Evolutionary conservation across 768 basidiomycete species (phyloP), one percentile per base, ranked within the genome.

Genomic region (Psilocybe azurescens): DNA sequence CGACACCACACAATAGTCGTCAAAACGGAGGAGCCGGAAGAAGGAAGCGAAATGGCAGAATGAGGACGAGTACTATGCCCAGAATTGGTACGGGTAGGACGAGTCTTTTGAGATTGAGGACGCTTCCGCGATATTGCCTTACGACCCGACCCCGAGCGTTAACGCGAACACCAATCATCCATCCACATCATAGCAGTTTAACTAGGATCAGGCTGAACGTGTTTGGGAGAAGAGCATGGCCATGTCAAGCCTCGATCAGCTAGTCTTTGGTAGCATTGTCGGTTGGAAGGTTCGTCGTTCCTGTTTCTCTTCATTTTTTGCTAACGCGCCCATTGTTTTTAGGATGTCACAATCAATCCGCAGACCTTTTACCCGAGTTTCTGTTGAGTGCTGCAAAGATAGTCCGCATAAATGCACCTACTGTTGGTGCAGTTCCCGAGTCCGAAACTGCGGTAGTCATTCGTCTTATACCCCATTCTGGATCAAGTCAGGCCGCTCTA

Each of bases 301-400:
- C 18, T 32, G 29, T 20, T 41, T 59, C 47, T 59, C 11, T 28
- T 33, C 28, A 30, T 39, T 2, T 32, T 32, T 24, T 24, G 52
- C 18, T 32, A 14, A 38, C 30, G 24, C 64, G n/a, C n/a, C n/a
- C n/a, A n/a, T 20, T 9, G 44, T 28, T 32, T 54, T 53, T 51
- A 91, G 89, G 82, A 72, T 5, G 79, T 91, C 2, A 85, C 78
- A 0, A 80, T 91, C 54, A 83, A 89, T 65, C 84, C 84, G 0
- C 69, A 67, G 5, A 89, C 88, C 3, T 81, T 80, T 55, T 82
- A 86, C 4, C 90, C 0, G 90, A 89, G 62, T 70, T 81, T 11
- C 66, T 89, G 59, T 68, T 89, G 18, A 77, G 74, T 16, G 62
- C 86, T 2, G 86, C 76, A 0, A 73, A 71, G 16, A 44, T 54